Evolutionary conservation across 2,329 filamentous ascomycete species (phyloP).

Genomic region (Phialophora chinensis): DNA sequence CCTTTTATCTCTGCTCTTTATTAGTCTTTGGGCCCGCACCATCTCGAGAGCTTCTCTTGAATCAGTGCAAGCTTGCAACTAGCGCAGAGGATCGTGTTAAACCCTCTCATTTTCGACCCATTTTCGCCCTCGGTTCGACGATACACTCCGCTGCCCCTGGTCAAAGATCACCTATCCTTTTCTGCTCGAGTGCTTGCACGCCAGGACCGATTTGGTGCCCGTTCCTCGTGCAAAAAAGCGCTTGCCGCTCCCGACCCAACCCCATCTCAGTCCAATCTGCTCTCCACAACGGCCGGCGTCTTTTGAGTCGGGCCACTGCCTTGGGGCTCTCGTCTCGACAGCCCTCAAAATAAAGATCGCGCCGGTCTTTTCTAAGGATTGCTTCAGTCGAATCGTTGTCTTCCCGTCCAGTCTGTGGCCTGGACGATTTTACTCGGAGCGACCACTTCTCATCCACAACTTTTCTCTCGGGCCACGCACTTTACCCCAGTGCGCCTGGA

Average conservation of each 20-base stretch:
- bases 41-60: slow-evolving; percentile 32
- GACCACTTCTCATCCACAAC: slow-evolving; percentile 36
- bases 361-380: slow-evolving; percentile 39
- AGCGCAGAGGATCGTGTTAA: slow-evolving; percentile 33
- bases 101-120: slow-evolving; percentile 29
- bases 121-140: slow-evolving; percentile 32
- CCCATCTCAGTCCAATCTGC: slow-evolving; percentile 24
- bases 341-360: slow-evolving; percentile 38
- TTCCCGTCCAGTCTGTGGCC: slow-evolving; percentile 34
- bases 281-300: slow-evolving; percentile 32
- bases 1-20: slow-evolving; percentile 30
- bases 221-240: slow-evolving; percentile 32
- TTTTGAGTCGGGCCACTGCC: slow-evolving; percentile 33
- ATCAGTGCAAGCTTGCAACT: slow-evolving; percentile 32
- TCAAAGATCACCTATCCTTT: slow-evolving; percentile 33
- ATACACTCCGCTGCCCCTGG: slow-evolving; percentile 31
- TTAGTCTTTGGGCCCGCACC: slow-evolving; percentile 33
- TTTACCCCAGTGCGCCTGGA: slow-evolving; percentile 29
- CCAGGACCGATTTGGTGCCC: slow-evolving; percentile 35
- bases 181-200: slow-evolving; percentile 26
- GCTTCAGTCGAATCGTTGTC: slow-evolving; percentile 39
- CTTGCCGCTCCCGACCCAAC: slow-evolving; percentile 33
- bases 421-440: slow-evolving; percentile 32
- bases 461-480: slow-evolving; percentile 31
- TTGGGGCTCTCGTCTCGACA: slow-evolving; percentile 31